Evolutionary conservation across 495 filamentous ascomycete species (phyloP), one percentile per base, ranked within the genome.

Genomic region (Xylaria longipes): DNA sequence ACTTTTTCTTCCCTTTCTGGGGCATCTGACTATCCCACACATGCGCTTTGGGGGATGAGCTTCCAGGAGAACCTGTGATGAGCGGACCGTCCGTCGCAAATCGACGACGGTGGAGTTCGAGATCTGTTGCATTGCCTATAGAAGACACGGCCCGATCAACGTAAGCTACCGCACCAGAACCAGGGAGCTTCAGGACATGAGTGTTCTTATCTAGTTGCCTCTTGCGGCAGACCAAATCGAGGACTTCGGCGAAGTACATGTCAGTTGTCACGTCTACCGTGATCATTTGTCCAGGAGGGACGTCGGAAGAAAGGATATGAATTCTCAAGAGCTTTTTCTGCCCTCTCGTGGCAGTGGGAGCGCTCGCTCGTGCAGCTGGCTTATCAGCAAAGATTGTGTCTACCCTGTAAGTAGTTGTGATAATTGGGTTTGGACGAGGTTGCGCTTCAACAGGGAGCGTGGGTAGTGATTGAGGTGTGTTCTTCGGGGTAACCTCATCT

Each of bases 241-340:
- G 87, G 35, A 98, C 90, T 79, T 99, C 96, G 17, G 94, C 94
- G 35, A 99, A 89, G 77, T 97, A 98, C 46, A 93, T 98, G 76
- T 98, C 96, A 3, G 94, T 95, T 5, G 93, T 95, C 27, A 95
- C 93, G 75, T 94, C 92, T 17, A 98, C 83, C 1, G 92, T 92
- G 56, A 92, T 89, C 86, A 89, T 89, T 69, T 89, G 87, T 11
- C 86, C 87, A 1, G 87, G 82, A 1, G 85, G 79, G 4, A 82
- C 75, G 71, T 97, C 94, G 29, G 91, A 88, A 76, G 93, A 95
- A 71, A 95, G 91, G 62, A 99, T 92, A 73, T 87, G 84, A 31
- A 89, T 81, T 54, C 92, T 91, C 27, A 99, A 77, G 6, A 94
- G 92, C 83, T 95, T 97, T 60, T 93, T 88, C n/a, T 93, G 87